Percentiles rank a stretch among this genome's conserved stretches.
These are phyloP conservation scores for Cytospora leucostoma DNA, from an alignment of 2,329 filamentous ascomycete species.

Conservation along the genomic window DNA sequence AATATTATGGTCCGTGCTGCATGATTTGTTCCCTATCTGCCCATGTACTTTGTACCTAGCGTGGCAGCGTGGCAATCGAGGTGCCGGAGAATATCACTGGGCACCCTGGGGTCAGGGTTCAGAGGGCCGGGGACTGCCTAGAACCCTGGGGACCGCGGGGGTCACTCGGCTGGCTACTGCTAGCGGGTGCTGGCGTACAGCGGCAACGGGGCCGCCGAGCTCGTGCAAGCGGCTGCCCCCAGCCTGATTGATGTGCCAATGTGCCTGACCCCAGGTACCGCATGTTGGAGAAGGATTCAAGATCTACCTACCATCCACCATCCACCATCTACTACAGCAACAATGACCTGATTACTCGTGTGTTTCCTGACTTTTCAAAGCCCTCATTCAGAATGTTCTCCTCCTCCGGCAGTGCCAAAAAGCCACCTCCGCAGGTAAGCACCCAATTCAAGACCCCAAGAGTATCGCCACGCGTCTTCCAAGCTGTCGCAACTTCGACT, in stretches of 20 bases:
- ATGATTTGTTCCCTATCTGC: too few relatives aligned
- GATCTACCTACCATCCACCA: slow-evolving; percentile 10
- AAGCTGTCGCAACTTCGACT: slow-evolving; percentile 33
- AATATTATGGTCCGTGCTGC: too few relatives aligned
- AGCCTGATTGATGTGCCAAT: background rate
- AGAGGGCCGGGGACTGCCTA: background rate
- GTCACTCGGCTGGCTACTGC: background rate
- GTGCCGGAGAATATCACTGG: background rate
- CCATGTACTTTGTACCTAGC: too few relatives aligned
- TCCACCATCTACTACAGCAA: slow-evolving; percentile 9
- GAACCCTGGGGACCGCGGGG: background rate
- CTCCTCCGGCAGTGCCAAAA: slow-evolving; percentile 67
- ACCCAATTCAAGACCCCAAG: slow-evolving; percentile 57
- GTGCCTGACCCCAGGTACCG: background rate
- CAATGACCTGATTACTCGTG: slow-evolving; percentile 24
- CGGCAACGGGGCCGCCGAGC: slow-evolving; percentile 4
- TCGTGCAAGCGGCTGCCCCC: slow-evolving; percentile 7
- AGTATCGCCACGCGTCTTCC: slow-evolving; percentile 14
- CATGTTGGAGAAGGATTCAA: slow-evolving; percentile 10
- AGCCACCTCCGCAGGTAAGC: slow-evolving; percentile 70
- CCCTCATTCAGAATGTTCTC: slow-evolving; percentile 56
- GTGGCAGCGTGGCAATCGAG: background rate
- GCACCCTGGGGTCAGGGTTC: background rate
- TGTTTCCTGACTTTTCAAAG: background rate
- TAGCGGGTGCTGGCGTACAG: slow-evolving; percentile 1